These are phyloP conservation scores for carrot (Daucus carota) DNA, from an alignment of 129 eudicot species.

Conservation along the genomic window DNA sequence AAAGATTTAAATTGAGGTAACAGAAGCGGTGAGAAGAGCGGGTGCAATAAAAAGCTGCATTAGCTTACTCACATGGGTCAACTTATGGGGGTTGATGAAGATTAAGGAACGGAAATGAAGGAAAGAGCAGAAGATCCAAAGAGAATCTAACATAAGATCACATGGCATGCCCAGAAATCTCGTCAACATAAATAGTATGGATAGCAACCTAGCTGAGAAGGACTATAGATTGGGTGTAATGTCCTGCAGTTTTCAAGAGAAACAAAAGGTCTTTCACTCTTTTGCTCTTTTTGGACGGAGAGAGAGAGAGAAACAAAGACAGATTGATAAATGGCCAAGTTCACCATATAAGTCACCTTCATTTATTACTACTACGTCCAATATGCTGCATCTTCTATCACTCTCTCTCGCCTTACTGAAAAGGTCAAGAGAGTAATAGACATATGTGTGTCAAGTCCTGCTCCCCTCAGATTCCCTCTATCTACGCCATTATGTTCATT, in stretches of 20 bases:
- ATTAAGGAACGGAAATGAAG: conserved; percentile 11
- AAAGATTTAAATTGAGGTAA: too few relatives aligned
- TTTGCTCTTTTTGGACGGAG: conserved; percentile 19
- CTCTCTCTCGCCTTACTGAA: not conserved
- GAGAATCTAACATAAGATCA: conserved; percentile 30
- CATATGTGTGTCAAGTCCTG: too few relatives aligned
- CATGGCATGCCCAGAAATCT: conserved; percentile 4
- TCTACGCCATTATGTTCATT: too few relatives aligned
- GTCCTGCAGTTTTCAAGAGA: conserved; percentile 14
- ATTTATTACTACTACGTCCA: conserved; percentile 3
- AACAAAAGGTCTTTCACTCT: conserved; percentile 23
- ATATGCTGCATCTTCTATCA: conserved; percentile 6
- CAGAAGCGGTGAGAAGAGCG: too few relatives aligned
- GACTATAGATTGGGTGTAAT: conserved; percentile 19
- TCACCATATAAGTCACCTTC: conserved; percentile 7
- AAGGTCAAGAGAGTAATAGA: not conserved
- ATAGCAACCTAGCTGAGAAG: conserved; percentile 32
- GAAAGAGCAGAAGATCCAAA: conserved; percentile 36
- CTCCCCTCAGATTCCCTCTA: too few relatives aligned
- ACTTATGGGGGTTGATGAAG: not conserved
- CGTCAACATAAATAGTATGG: conserved; percentile 27
- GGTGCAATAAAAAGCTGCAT: too few relatives aligned
- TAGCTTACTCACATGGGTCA: not conserved
- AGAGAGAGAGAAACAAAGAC: conserved; percentile 18
- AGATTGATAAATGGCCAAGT: conserved; percentile 33